Percentiles rank a stretch among this genome's conserved stretches.
phyloP scores from a whole-genome alignment of 108 stramenopile genomes.

The Nitzschia putrida region DNA sequence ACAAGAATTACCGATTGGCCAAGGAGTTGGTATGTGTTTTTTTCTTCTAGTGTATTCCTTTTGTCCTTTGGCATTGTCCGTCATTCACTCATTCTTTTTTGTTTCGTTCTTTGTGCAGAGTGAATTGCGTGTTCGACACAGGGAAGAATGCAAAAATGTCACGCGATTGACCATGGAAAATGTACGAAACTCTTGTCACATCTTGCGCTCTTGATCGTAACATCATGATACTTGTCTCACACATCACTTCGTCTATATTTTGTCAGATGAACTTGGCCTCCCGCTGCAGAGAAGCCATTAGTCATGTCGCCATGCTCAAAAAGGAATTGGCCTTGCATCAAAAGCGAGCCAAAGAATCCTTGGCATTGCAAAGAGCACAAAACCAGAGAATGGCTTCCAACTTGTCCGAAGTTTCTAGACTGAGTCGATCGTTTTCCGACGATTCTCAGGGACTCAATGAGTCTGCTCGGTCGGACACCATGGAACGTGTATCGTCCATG shows the following conservation, averaged over 20 bases:
- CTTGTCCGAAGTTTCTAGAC: constrained; percentile 12
- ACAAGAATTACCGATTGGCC: constrained; percentile 81
- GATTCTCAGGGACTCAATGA: not conserved
- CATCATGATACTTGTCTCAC: not conserved
- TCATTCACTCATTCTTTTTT: not conserved
- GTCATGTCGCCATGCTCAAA: constrained; percentile 65
- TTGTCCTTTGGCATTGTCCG: not conserved
- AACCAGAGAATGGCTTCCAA: constrained; percentile 32
- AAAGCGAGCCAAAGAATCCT: constrained; percentile 48
- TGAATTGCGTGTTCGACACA: constrained; percentile 73
- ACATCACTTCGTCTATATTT: too few species aligned
- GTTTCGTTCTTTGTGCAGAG: too few species aligned
- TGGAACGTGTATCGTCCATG: constrained; percentile 5
- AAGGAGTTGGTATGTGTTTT: constrained; percentile 70
- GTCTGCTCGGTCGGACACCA: not conserved
- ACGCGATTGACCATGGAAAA: constrained; percentile 82
- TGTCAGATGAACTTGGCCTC: constrained; percentile 74
- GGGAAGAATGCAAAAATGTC: constrained; percentile 77
- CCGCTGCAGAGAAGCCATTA: constrained; percentile 73
- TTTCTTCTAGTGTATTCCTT: not conserved
- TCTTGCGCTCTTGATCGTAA: constrained; percentile 5
- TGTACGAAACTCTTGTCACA: constrained; percentile 41
- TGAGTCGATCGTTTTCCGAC: constrained; percentile 7
- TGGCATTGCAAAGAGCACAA: constrained; percentile 44
- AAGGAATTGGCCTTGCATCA: constrained; percentile 64